These are phyloP conservation scores for Penicillium verhagenii DNA, from an alignment of 495 filamentous ascomycete genomes.

Conservation along the genomic window DNA sequence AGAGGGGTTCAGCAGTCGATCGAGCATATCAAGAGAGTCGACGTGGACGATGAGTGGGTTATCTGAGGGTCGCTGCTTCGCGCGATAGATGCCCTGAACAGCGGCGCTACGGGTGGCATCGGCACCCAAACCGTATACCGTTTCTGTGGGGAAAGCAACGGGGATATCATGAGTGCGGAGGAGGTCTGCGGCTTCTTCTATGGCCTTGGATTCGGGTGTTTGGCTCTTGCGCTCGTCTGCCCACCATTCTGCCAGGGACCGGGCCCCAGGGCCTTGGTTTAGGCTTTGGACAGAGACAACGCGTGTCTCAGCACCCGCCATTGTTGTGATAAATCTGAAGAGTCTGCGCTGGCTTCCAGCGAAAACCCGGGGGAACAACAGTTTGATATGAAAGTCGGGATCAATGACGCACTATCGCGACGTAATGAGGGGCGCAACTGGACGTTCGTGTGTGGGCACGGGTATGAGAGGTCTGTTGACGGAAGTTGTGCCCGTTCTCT, in stretches of 20 bases:
- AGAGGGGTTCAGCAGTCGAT: slow-evolving; percentile 52
- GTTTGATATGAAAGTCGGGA: slow-evolving; percentile 23
- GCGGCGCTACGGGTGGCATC: slow-evolving; percentile 82
- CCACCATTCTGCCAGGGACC: slow-evolving; percentile 49
- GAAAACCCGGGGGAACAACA: slow-evolving; percentile 33
- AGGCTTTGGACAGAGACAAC: slow-evolving; percentile 45
- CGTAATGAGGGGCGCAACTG: slow-evolving; percentile 15
- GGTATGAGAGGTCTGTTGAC: slow-evolving; percentile 12
- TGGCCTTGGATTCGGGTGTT: slow-evolving; percentile 38
- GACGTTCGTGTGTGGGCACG: background rate
- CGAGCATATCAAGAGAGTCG: slow-evolving; percentile 75
- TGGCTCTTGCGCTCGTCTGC: slow-evolving; percentile 34
- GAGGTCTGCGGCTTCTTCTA: slow-evolving; percentile 55
- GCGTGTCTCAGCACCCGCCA: slow-evolving; percentile 30
- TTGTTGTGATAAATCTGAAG: slow-evolving; percentile 25
- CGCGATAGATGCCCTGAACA: slow-evolving; percentile 88
- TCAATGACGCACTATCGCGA: slow-evolving; percentile 27
- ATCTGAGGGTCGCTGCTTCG: slow-evolving; percentile 86
- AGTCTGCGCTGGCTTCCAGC: slow-evolving; percentile 40
- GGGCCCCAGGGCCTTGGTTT: slow-evolving; percentile 37
- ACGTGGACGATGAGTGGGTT: slow-evolving; percentile 96
- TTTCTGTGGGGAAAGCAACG: slow-evolving; percentile 97
- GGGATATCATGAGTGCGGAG: slow-evolving; percentile 65
- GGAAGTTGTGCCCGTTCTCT: background rate
- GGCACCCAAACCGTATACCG: slow-evolving; percentile 93